These are phyloP conservation scores for Fusarium sp. DNA, from an alignment of 2,329 filamentous ascomycete species.

Conservation along the genomic window DNA sequence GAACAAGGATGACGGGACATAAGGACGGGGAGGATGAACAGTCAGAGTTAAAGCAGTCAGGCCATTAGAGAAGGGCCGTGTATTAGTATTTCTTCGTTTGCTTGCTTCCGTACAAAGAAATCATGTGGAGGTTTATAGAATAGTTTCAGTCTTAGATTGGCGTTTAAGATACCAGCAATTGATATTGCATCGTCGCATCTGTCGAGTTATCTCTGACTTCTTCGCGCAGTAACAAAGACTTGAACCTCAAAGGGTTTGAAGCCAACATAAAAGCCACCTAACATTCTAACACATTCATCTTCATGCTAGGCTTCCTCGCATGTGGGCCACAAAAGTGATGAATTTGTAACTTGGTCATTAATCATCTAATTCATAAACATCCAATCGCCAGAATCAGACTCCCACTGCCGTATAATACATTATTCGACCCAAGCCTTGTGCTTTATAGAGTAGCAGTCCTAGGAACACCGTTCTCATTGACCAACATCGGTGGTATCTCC, in stretches of 20 bases:
- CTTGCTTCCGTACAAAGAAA: background rate
- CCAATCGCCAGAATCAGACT: background rate
- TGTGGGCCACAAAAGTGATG: background rate
- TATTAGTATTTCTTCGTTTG: background rate
- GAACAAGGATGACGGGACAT: conserved; percentile 9
- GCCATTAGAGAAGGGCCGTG: background rate
- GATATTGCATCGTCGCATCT: background rate
- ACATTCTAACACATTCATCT: too few relatives aligned
- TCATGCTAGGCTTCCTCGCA: background rate
- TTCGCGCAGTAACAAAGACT: too few relatives aligned
- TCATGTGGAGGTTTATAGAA: background rate
- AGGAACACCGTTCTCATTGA: conserved; percentile 52
- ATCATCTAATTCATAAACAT: background rate
- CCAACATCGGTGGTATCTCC: conserved; percentile 54
- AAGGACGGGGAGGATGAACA: background rate
- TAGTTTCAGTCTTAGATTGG: background rate
- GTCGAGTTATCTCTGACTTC: background rate
- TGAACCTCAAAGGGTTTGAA: too few relatives aligned
- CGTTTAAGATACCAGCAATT: background rate
- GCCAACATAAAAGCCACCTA: too few relatives aligned
- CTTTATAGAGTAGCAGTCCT: conserved; percentile 55
- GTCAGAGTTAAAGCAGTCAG: background rate
- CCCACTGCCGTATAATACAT: background rate
- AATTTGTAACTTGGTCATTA: background rate
- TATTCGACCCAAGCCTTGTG: background rate